Evolutionary conservation across 805 yeast species (phyloP).

Genomic region (Yarrowia keelungensis): DNA sequence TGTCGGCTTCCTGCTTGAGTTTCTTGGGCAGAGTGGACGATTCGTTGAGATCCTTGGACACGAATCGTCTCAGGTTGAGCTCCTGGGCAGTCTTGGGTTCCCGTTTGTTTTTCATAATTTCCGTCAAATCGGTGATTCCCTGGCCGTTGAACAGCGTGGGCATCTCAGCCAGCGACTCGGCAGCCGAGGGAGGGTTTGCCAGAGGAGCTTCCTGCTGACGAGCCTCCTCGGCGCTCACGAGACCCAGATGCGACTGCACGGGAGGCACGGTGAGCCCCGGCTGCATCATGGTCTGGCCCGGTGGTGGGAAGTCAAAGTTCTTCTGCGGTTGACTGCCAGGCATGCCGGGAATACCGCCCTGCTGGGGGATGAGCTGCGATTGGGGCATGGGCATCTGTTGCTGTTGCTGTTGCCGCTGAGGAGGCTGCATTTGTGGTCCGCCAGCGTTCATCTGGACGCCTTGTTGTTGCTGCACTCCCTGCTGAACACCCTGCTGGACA

Average conservation of each 20-base stretch:
- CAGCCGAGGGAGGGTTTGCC: slow-evolving; percentile 31
- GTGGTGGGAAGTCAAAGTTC: slow-evolving; percentile 33
- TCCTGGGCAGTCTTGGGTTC: slow-evolving; percentile 40
- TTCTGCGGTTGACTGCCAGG: slow-evolving; percentile 6
- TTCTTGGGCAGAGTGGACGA: slow-evolving; percentile 40
- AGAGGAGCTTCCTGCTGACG: slow-evolving; percentile 18
- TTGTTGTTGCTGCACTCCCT: slow-evolving; percentile 11
- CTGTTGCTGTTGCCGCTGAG: slow-evolving; percentile 41
- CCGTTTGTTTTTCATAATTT: slow-evolving; percentile 26
- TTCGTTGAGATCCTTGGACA: slow-evolving; percentile 43
- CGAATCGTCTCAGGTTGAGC: slow-evolving; percentile 39
- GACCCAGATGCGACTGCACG: slow-evolving; percentile 41
- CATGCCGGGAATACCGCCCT: slow-evolving; percentile 15
- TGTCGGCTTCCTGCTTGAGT: slow-evolving; percentile 37
- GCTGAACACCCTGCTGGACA: slow-evolving; percentile 6
- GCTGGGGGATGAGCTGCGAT: slow-evolving; percentile 38
- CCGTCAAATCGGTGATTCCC: slow-evolving; percentile 30
- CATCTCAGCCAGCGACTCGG: slow-evolving; percentile 31
- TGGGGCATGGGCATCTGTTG: slow-evolving; percentile 40
- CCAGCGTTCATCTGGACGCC: slow-evolving; percentile 22
- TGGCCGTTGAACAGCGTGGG: slow-evolving; percentile 36
- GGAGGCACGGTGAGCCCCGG: slow-evolving; percentile 20
- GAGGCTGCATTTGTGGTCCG: slow-evolving; percentile 38
- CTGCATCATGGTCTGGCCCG: slow-evolving; percentile 37
- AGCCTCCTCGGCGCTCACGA: slow-evolving; percentile 46